Evolutionary conservation across 306 rosid species (phyloP).

Genomic region (Canavalia ensiformis): DNA sequence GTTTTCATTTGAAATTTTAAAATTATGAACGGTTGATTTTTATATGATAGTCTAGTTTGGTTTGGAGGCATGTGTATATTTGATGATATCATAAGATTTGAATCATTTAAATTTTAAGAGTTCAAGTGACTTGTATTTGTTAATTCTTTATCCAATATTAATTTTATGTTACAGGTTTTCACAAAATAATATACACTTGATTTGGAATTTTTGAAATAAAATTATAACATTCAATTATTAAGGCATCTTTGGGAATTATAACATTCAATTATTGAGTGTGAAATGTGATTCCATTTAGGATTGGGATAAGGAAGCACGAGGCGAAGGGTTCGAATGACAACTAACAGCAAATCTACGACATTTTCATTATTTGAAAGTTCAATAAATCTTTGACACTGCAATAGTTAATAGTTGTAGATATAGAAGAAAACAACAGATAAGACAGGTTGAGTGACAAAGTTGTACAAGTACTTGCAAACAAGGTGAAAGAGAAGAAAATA

Average conservation of each 20-base stretch:
- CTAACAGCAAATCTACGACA: neutral
- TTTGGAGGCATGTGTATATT: no score
- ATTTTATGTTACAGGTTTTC: neutral
- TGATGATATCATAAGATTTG: neutral
- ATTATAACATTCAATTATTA: neutral
- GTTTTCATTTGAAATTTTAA: neutral
- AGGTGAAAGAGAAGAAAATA: neutral
- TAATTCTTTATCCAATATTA: neutral
- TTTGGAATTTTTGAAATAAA: neutral
- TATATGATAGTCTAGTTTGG: no score
- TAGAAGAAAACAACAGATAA: neutral
- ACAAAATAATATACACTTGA: neutral
- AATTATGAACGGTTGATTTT: neutral
- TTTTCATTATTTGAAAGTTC: neutral
- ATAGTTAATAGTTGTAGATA: neutral
- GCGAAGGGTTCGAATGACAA: neutral
- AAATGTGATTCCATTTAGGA: no score
- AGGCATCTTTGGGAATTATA: no score
- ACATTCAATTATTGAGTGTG: no score
- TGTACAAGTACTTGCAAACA: slow-evolving; percentile 25
- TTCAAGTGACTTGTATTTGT: no score
- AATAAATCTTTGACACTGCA: neutral
- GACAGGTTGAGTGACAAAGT: slow-evolving; percentile 46
- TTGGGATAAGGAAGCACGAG: no score
- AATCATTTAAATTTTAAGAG: no score